These are phyloP conservation scores for Capsicum chinense DNA, from an alignment of 257 asterid species.

Conservation along the genomic window DNA sequence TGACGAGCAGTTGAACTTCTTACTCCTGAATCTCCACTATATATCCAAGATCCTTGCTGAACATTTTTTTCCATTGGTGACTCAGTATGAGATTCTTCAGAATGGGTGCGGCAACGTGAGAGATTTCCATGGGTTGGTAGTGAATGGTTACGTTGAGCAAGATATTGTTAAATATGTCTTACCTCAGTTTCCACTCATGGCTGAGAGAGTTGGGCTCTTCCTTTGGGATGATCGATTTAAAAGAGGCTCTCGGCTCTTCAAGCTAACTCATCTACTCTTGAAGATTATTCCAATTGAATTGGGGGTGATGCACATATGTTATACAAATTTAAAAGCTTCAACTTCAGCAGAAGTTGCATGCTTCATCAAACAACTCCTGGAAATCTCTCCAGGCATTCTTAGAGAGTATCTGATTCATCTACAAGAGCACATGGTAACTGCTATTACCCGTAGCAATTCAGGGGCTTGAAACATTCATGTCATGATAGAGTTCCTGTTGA, in stretches of 20 bases:
- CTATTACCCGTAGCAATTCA: not conserved
- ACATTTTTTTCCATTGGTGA: not conserved
- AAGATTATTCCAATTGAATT: not conserved
- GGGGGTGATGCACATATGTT: not conserved
- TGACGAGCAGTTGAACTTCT: not conserved
- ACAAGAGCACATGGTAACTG: not conserved
- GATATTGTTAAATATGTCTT: not conserved
- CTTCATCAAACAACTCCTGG: not conserved
- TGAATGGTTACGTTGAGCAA: not conserved
- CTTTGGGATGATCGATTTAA: not conserved
- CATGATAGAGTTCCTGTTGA: not conserved
- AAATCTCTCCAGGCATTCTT: not conserved
- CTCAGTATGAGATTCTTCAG: not conserved
- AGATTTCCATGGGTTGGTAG: not conserved
- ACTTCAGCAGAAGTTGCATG: not conserved
- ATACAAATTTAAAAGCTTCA: not conserved
- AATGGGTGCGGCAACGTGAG: not conserved
- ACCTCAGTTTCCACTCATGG: not conserved
- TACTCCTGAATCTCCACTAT: not conserved
- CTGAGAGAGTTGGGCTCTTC: not conserved
- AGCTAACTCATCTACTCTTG: not conserved
- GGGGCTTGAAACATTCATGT: not conserved
- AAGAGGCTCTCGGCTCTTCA: not conserved
- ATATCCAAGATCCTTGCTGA: not conserved
- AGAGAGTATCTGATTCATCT: not conserved